Base-by-base conservation (phyloP, 2,329 filamentous ascomycete genomes). In the Amphichorda felina region DNA sequence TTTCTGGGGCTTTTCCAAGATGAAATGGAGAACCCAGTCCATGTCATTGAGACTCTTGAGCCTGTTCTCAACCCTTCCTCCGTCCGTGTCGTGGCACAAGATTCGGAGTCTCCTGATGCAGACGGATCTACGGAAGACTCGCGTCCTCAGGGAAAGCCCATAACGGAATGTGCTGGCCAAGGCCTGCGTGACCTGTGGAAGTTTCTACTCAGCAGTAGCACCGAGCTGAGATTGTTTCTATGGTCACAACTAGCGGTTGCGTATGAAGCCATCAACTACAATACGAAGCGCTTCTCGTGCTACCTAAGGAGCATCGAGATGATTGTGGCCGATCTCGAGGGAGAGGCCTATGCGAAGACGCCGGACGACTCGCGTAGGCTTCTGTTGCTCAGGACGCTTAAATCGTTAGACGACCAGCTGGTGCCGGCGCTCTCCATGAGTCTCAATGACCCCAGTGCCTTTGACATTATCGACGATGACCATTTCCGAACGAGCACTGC, bases 191-290 rank as follows among this genome's bases (percentile, higher is more conserved):
- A 94, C 49, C 76, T 98, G 52, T 81, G 82, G 59, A 84, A 83
- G 38, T 96, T 96, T 43, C 65, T 98, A 4, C 71, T 82, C 36
- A 78, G 74, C 33, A 88, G 86, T 30, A 86, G 81, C 49, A 82
- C 87, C 1, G 85, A 88, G 36, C 63, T 96, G 34, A 78, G 85
- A 25, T 63, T 96, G 2, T 87, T 91, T 43, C 66, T 98, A 2
- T 98, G 91, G 91, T 80, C 82, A 41, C 78, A 86, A 34, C 70
- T 98, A n/a, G 79, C 85, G 26, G 82, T 91, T 43, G 89, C 91
- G 1, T 98, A 98, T 49, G 71, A 78, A 35, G 74, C 72, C 7
- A 94, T 98, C 41, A 74, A 82, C 7, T 94, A 95, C 48, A 64
- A 75, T 1, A 87, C 89, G 0, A 95, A 94, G 54, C 79, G 91